Base-by-base conservation (phyloP, 2,329 filamentous ascomycete genomes). In the Apiospora arundinis region DNA sequence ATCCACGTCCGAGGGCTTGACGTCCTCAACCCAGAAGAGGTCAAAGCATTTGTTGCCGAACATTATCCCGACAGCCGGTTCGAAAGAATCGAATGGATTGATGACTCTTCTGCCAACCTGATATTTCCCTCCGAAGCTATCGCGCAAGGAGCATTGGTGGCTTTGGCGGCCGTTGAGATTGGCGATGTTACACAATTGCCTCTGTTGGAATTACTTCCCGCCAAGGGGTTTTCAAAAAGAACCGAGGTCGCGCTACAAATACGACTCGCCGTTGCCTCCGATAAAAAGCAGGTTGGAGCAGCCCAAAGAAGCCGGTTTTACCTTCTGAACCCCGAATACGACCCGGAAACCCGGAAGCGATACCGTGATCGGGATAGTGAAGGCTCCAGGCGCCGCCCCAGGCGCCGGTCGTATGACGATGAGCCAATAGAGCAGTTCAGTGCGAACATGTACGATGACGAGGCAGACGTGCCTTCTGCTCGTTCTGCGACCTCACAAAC, bases 41-140 rank as follows among this genome's bases (percentile, higher is more conserved):
- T 98, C 76, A 92, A 92, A 76, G 85, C 88, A 72, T 98, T 95
- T 77, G 89, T 94, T 11, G 82, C 85, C 67, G 87, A 93, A 74
- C 89, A 96, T 80, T 94, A 89, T 77, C 83, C 86, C 46, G 80
- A 82, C 18, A 85, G 87, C 70, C 78, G 84, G 69, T 85, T 91
- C 71, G 84, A 88, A 70, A 87, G 89, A 73, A 86, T 98, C 74
- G 95, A 98, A 83, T 99, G 96, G 96, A 94, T 99, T 75, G 94
- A 98, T 80, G 96, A 99, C 81, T 91, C 90, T 8, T 95, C 94
- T 0, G 94, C 94, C 73, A 98, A 98, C 79, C 85, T 98, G 69
- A 82, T 97, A 69, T 98, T 96, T 83, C 85, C 83, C 49, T 86
- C 86, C 8, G 85, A 89, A 18, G 78, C 81, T 32, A 79, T 81